Conservation (phyloP, 2,329 filamentous ascomycete genomes). For the Clonostachys solani region DNA sequence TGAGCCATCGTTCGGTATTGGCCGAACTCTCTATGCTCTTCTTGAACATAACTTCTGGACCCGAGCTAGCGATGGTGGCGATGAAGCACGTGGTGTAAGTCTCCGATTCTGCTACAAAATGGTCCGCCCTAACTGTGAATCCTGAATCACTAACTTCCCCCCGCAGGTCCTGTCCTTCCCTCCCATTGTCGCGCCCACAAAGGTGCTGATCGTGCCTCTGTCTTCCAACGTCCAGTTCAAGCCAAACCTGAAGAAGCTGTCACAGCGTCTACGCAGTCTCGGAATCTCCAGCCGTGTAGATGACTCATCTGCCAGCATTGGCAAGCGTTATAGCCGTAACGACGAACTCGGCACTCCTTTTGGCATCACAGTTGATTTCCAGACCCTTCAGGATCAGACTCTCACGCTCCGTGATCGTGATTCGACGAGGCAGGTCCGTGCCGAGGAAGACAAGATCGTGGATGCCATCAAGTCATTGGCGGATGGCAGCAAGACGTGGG, state of each 20-base stretch:
- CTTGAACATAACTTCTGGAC: conserved; percentile 97
- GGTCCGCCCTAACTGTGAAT: not conserved
- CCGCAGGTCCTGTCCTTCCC: conserved; percentile 47
- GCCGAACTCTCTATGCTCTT: conserved; percentile 86
- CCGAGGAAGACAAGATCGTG: conserved; percentile 74
- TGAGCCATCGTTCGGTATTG: conserved; percentile 96
- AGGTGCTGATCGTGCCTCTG: conserved; percentile 88
- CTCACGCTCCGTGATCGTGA: conserved; percentile 89
- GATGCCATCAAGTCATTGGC: conserved; percentile 61
- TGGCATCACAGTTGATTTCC: conserved; percentile 93
- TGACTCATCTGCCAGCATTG: conserved; percentile 86
- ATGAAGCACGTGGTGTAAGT: conserved; percentile 80
- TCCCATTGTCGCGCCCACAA: conserved; percentile 79
- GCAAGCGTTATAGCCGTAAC: conserved; percentile 91
- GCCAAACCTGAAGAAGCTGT: conserved; percentile 70
- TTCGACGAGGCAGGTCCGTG: conserved; percentile 85
- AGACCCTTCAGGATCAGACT: conserved; percentile 82
- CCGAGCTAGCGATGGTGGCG: conserved; percentile 56
- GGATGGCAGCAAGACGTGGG: conserved; percentile 50
- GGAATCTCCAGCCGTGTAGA: conserved; percentile 84
- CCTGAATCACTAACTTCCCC: conserved; percentile 2
- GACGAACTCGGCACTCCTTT: conserved; percentile 94
- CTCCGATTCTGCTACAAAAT: not conserved
- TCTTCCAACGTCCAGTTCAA: conserved; percentile 78
- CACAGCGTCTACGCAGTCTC: conserved; percentile 68